Percentiles rank a stretch among this genome's conserved stretches.
Evolutionary conservation across 345 rosid species (phyloP).

Genomic region (Eucalyptus pauciflora): DNA sequence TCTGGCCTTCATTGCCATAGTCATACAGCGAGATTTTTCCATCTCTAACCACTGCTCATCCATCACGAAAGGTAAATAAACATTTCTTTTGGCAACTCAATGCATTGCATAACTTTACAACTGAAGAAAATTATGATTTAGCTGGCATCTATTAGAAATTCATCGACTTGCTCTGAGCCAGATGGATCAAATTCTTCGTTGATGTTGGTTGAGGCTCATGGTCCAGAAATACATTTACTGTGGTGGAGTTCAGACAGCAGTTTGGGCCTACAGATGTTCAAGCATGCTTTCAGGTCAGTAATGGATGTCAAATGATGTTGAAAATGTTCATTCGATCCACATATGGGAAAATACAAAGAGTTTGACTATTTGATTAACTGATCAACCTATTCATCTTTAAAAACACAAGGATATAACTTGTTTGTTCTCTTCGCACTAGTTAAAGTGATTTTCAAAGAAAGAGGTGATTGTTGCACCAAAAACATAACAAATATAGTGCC

Average conservation of each 20-base stretch:
- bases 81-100: not conserved
- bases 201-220: constrained; percentile 44
- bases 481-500: not conserved
- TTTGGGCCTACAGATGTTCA: constrained; percentile 23
- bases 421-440: not conserved
- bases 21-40: constrained; percentile 33
- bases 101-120: not conserved
- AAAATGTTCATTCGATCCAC: not conserved
- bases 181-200: constrained; percentile 49
- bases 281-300: not conserved
- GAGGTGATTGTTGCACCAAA: not conserved
- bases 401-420: not conserved
- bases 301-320: not conserved
- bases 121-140: not conserved
- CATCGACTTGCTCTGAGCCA: constrained; percentile 35
- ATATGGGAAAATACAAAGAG: not conserved
- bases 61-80: not conserved
- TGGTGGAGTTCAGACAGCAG: constrained; percentile 42
- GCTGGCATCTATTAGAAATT: not conserved
- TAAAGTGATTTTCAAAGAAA: not conserved
- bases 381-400: not conserved
- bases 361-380: not conserved
- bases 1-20: constrained; percentile 15
- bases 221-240: constrained; percentile 19
- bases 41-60: constrained; percentile 19